phyloP scores from a whole-genome alignment of 148 eudicot genomes.

The Selenicereus undatus region DNA sequence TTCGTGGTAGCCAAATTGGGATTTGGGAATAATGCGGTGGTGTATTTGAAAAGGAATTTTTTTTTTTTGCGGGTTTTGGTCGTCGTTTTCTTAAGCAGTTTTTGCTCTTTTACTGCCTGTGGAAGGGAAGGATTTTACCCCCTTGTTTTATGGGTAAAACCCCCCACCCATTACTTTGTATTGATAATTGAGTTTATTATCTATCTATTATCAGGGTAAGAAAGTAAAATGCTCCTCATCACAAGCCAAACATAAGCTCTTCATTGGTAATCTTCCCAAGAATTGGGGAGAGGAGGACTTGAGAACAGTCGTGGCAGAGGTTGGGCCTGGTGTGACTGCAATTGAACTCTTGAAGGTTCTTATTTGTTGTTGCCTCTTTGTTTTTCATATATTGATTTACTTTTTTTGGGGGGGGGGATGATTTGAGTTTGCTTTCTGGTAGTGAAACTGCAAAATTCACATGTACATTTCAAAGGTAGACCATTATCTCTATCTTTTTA shows the following conservation, averaged over 20 bases:
- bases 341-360: constrained; percentile 85
- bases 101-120: not conserved
- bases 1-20: not conserved
- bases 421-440: not conserved
- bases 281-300: constrained; percentile 71
- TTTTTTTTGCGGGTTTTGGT: no score
- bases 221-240: constrained; percentile 82
- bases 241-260: constrained; percentile 87
- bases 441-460: constrained; percentile 3
- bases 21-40: not conserved
- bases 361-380: not conserved
- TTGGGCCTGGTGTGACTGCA: constrained; percentile 78
- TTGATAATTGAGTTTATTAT: constrained; percentile 2
- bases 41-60: not conserved
- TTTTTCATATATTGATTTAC: not conserved
- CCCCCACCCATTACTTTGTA: not conserved
- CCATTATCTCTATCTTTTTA: not conserved
- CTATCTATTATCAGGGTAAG: constrained; percentile 55
- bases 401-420: not conserved
- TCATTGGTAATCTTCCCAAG: constrained; percentile 84
- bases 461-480: not conserved
- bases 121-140: not conserved
- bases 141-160: not conserved
- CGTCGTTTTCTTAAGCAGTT: not conserved
- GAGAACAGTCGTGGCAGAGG: constrained; percentile 52